Evolutionary conservation across 202 grass and related monocot genomes (phyloP).

Genomic region (Cymbopogon flexuosus): DNA sequence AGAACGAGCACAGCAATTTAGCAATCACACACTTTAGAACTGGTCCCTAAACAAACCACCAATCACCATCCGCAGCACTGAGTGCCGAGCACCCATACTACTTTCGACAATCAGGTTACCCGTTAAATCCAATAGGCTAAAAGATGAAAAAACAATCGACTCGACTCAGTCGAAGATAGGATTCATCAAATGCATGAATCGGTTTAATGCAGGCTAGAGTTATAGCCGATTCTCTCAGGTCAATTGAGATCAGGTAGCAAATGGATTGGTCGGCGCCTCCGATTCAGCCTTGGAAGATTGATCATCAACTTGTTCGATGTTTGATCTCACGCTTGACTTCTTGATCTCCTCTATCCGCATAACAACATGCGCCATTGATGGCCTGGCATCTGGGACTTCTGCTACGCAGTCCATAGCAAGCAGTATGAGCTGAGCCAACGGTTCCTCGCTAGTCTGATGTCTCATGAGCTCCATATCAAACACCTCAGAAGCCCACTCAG

Average conservation of each 20-base stretch:
- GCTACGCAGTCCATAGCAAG: conserved; percentile 71
- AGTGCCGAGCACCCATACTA: neutral
- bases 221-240: conserved; percentile 12
- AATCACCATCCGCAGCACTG: conserved; percentile 13
- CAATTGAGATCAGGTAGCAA: conserved; percentile 19
- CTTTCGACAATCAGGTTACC: conserved; percentile 32
- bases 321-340: conserved; percentile 28
- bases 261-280: neutral
- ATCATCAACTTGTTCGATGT: conserved; percentile 18
- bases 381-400: conserved; percentile 55
- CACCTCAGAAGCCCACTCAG: conserved; percentile 63
- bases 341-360: conserved; percentile 56
- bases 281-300: conserved; percentile 24
- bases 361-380: conserved; percentile 63
- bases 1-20: conserved; percentile 30
- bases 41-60: conserved; percentile 38
- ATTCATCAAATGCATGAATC: conserved; percentile 45
- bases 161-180: conserved; percentile 6
- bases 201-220: neutral
- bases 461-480: conserved; percentile 59
- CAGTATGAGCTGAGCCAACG: conserved; percentile 73
- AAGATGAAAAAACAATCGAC: conserved; percentile 25
- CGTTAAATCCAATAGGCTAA: conserved; percentile 32
- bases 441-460: conserved; percentile 50
- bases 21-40: conserved; percentile 37